Evolutionary conservation across 148 eudicot species (phyloP).

Genomic region (Heliamphora exappendiculata): DNA sequence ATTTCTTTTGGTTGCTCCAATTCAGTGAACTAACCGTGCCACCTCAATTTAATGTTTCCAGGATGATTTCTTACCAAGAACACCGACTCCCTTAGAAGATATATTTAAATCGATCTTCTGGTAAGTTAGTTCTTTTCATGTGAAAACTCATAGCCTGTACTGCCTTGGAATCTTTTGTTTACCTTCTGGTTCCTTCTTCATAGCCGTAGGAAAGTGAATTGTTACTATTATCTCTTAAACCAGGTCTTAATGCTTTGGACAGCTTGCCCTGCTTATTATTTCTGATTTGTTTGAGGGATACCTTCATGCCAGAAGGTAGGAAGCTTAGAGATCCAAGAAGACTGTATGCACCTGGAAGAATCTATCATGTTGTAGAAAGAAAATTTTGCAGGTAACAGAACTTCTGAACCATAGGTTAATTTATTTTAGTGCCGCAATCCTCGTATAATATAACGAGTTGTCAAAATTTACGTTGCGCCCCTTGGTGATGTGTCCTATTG

Average conservation of each 20-base stretch:
- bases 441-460: neutral
- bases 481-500: neutral
- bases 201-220: conserved; percentile 30
- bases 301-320: conserved; percentile 71
- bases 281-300: conserved; percentile 80
- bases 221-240: conserved; percentile 36
- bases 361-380: conserved; percentile 94
- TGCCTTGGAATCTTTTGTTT: conserved; percentile 1
- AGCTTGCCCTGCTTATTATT: conserved; percentile 94
- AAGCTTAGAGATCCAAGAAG: conserved; percentile 84
- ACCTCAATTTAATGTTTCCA: conserved; percentile 6
- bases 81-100: conserved; percentile 24
- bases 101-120: conserved; percentile 23
- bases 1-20: neutral
- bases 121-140: conserved; percentile 5
- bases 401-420: neutral
- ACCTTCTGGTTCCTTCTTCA: neutral
- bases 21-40: conserved; percentile 9
- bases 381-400: conserved; percentile 74
- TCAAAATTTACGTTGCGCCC: neutral
- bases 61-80: conserved; percentile 28
- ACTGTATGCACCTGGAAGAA: conserved; percentile 88
- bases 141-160: neutral
- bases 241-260: conserved; percentile 60
- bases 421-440: conserved; percentile 5